Percentiles rank a stretch among this genome's conserved stretches.
Conservation (phyloP, 306 rosid genomes). For the Prunus padus region DNA sequence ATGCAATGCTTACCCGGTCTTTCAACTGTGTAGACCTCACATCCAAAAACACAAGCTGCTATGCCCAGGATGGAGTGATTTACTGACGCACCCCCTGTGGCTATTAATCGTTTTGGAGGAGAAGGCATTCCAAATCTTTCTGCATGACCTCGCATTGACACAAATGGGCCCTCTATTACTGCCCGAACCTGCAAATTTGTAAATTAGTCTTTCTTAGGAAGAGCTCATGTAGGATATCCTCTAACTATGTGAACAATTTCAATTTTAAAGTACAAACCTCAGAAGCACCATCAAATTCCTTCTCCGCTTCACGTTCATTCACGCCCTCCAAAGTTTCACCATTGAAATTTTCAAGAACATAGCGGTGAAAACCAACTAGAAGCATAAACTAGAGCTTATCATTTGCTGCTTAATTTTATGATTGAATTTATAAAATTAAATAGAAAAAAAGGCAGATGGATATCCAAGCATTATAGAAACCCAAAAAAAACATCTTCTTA, state of each 20-base stretch:
- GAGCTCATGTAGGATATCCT: slow-evolving; percentile 16
- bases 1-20: slow-evolving; percentile 64
- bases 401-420: neutral
- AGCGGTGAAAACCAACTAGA: slow-evolving; percentile 85
- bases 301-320: slow-evolving; percentile 57
- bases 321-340: slow-evolving; percentile 45
- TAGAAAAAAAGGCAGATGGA: neutral
- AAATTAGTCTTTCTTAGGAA: slow-evolving; percentile 1
- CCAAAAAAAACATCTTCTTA: neutral
- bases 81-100: slow-evolving; percentile 96
- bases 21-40: slow-evolving; percentile 86
- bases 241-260: slow-evolving; percentile 1
- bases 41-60: slow-evolving; percentile 82
- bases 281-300: slow-evolving; percentile 80
- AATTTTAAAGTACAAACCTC: slow-evolving; percentile 60
- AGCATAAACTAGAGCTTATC: neutral
- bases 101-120: slow-evolving; percentile 88
- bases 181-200: slow-evolving; percentile 67
- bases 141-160: slow-evolving; percentile 93
- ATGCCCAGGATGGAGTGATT: slow-evolving; percentile 67
- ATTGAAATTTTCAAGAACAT: slow-evolving; percentile 60
- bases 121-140: slow-evolving; percentile 97
- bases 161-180: slow-evolving; percentile 79
- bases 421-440: neutral
- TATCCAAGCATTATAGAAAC: neutral